Conservation (phyloP, 2,329 filamentous ascomycete genomes). For the Botrytis aclada region DNA sequence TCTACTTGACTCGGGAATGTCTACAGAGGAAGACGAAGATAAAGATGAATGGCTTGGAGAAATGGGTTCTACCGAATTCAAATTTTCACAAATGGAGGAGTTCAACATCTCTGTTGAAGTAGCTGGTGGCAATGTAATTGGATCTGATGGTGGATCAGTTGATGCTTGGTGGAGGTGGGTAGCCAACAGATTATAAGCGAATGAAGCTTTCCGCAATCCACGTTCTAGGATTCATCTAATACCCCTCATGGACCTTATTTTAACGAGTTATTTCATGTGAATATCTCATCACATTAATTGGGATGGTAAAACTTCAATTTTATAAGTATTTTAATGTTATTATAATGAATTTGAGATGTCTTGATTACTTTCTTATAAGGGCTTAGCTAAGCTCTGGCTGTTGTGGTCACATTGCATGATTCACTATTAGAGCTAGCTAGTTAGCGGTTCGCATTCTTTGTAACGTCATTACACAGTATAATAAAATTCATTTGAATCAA, state of each 20-base stretch:
- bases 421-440: background rate
- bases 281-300: background rate
- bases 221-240: background rate
- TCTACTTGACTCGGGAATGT: slow-evolving; percentile 74
- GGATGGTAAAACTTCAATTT: background rate
- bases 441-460: background rate
- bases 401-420: background rate
- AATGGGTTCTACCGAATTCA: slow-evolving; percentile 73
- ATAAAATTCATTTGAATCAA: background rate
- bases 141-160: slow-evolving; percentile 64
- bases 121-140: slow-evolving; percentile 66
- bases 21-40: slow-evolving; percentile 60
- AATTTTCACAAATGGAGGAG: slow-evolving; percentile 78
- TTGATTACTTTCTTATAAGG: background rate
- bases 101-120: slow-evolving; percentile 77
- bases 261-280: background rate
- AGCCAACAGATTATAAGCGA: slow-evolving; percentile 62
- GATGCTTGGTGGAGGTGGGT: slow-evolving; percentile 92
- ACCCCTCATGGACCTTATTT: background rate
- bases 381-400: background rate
- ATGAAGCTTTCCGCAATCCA: background rate
- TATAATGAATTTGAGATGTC: background rate
- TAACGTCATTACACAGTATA: background rate
- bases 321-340: background rate
- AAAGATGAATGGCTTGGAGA: slow-evolving; percentile 83